phyloP scores from a whole-genome alignment of 495 filamentous ascomycete species.

The Staphylotrichum tortipilum region DNA sequence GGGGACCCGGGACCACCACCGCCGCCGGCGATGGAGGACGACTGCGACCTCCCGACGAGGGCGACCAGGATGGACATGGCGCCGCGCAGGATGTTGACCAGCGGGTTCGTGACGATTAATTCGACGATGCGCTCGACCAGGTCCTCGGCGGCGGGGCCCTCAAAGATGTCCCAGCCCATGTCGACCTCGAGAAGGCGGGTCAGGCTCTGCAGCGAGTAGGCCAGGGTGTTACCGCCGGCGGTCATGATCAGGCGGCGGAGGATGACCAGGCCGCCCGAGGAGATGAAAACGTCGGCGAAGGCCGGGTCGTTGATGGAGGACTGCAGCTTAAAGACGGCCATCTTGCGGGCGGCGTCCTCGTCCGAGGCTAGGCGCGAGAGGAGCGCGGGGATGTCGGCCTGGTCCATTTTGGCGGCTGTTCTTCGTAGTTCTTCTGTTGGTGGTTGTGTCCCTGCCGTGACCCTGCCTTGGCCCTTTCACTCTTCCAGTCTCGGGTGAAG shows the following conservation, averaged over 20 bases:
- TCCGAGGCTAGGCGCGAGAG: constrained; percentile 48
- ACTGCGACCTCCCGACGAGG: constrained; percentile 77
- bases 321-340: constrained; percentile 98
- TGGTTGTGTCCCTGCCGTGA: no score
- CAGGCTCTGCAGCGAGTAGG: constrained; percentile 85
- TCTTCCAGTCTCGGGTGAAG: no score
- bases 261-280: constrained; percentile 72
- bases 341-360: constrained; percentile 88
- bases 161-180: constrained; percentile 87
- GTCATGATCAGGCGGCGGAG: constrained; percentile 74
- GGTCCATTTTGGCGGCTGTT: constrained; percentile 35
- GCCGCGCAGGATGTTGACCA: constrained; percentile 94
- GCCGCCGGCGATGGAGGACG: constrained; percentile 12
- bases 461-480: no score
- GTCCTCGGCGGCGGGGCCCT: constrained; percentile 40
- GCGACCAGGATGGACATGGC: constrained; percentile 94
- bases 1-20: neutral
- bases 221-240: constrained; percentile 85
- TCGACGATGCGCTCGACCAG: constrained; percentile 72
- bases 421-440: no score
- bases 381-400: constrained; percentile 48
- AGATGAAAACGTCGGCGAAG: constrained; percentile 93
- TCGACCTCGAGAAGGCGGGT: constrained; percentile 84
- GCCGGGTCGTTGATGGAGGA: constrained; percentile 88
- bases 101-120: constrained; percentile 86